phyloP scores from a whole-genome alignment of 2,329 filamentous ascomycete genomes.

The Mycocentrospora acerina region DNA sequence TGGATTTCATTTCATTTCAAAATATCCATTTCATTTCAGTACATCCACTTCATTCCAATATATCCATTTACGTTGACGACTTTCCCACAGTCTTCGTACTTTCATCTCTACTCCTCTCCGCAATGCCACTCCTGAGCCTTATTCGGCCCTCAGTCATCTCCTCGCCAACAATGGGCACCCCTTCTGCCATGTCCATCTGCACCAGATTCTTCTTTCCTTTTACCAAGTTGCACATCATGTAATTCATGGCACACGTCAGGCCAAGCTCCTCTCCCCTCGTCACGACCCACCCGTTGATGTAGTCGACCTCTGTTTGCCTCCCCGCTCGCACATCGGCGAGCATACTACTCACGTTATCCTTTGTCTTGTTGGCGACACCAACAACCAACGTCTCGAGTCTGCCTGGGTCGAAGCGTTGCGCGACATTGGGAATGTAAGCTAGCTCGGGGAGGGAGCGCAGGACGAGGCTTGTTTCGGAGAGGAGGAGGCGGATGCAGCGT shows the following conservation, averaged over 20 bases:
- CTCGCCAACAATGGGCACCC: conserved; percentile 39
- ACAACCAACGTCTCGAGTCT: conserved; percentile 64
- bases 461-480: conserved; percentile 73
- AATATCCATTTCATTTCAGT: too few relatives aligned
- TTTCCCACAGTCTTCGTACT: too few relatives aligned
- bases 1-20: too few relatives aligned
- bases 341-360: conserved; percentile 66
- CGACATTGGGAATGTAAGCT: conserved; percentile 59
- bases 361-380: conserved; percentile 56
- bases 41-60: too few relatives aligned
- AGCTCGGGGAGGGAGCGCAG: conserved; percentile 75
- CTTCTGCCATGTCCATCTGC: conserved; percentile 41
- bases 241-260: conserved; percentile 71
- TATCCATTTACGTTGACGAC: too few relatives aligned
- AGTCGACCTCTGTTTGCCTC: conserved; percentile 72
- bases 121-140: conserved; percentile 4
- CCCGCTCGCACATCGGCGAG: conserved; percentile 64
- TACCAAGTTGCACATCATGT: conserved; percentile 70
- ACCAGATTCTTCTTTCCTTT: conserved; percentile 64
- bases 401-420: conserved; percentile 59
- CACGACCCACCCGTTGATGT: conserved; percentile 86
- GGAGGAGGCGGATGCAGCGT: conserved; percentile 67
- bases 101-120: not conserved
- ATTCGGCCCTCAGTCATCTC: conserved; percentile 9
- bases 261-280: conserved; percentile 70